These are phyloP conservation scores for Exophiala dermatitidis DNA, from an alignment of 2,329 filamentous ascomycete species.

Conservation along the genomic window DNA sequence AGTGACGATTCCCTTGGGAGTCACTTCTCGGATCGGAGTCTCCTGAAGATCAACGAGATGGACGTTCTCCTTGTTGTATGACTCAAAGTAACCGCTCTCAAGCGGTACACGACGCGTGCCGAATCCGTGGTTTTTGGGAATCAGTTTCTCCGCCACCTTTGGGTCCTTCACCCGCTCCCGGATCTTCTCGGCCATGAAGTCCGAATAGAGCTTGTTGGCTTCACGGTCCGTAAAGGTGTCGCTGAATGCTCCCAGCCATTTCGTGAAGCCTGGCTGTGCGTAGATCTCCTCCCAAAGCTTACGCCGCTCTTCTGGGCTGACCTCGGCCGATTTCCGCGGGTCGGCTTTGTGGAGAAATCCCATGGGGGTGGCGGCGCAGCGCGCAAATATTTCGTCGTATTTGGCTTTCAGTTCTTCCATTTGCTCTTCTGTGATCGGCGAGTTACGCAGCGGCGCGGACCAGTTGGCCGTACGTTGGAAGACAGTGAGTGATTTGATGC, in stretches of 20 bases:
- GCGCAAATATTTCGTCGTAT: slow-evolving; percentile 2
- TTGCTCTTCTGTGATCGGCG: slow-evolving; percentile 41
- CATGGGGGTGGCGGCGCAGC: slow-evolving; percentile 43
- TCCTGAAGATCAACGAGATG: slow-evolving; percentile 40
- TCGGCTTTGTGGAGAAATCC: slow-evolving; percentile 49
- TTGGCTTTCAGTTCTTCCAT: slow-evolving; percentile 34
- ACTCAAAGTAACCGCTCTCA: slow-evolving; percentile 48
- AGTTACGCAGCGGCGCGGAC: slow-evolving; percentile 53
- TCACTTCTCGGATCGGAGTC: slow-evolving; percentile 38
- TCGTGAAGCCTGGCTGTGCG: slow-evolving; percentile 47
- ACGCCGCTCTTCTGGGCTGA: slow-evolving; percentile 30
- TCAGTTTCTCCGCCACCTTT: slow-evolving; percentile 46
- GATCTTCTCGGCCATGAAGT: slow-evolving; percentile 50
- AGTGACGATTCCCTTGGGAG: slow-evolving; percentile 36
- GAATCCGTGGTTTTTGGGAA: slow-evolving; percentile 49
- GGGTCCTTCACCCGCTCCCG: slow-evolving; percentile 47
- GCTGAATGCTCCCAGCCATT: slow-evolving; percentile 47
- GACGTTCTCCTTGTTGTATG: slow-evolving; percentile 42
- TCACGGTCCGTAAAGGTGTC: slow-evolving; percentile 43
- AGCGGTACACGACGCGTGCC: slow-evolving; percentile 46
- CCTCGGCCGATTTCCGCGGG: slow-evolving; percentile 30
- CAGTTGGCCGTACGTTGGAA: slow-evolving; percentile 61
- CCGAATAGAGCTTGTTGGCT: slow-evolving; percentile 48
- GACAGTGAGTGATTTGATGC: slow-evolving; percentile 43
- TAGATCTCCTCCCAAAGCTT: slow-evolving; percentile 45